Evolutionary conservation across 2,329 filamentous ascomycete genomes (phyloP).

Genomic region (Cercospora sesami): DNA sequence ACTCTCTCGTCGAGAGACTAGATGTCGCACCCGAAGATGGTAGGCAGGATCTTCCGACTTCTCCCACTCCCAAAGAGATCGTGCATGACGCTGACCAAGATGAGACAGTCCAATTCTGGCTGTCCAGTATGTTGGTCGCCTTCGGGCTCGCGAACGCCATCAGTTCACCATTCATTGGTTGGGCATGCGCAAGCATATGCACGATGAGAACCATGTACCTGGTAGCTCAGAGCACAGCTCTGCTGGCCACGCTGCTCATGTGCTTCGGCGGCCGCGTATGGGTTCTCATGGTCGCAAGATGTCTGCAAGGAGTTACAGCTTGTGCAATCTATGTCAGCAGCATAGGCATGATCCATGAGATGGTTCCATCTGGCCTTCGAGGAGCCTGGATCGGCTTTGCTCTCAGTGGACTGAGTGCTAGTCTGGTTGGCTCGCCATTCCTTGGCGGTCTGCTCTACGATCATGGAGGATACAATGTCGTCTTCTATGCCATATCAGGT

Average conservation of each 20-base stretch:
- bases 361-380: neutral
- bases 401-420: neutral
- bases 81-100: neutral
- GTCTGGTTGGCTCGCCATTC: neutral
- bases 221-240: neutral
- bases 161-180: neutral
- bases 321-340: neutral
- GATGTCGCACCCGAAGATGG: neutral
- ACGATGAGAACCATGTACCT: neutral
- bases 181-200: neutral
- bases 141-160: neutral
- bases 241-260: neutral
- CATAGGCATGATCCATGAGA: slow-evolving; percentile 1
- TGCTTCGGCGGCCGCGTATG: neutral
- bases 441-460: neutral
- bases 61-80: neutral
- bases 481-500: neutral
- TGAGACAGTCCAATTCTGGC: neutral
- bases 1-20: neutral
- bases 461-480: neutral
- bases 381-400: neutral
- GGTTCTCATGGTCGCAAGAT: neutral
- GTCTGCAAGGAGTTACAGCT: neutral
- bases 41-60: neutral
- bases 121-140: neutral